Evolutionary conservation across 768 basidiomycete species (phyloP), one percentile per base, ranked within the genome.

Genomic region (Termitomyces titanicus): DNA sequence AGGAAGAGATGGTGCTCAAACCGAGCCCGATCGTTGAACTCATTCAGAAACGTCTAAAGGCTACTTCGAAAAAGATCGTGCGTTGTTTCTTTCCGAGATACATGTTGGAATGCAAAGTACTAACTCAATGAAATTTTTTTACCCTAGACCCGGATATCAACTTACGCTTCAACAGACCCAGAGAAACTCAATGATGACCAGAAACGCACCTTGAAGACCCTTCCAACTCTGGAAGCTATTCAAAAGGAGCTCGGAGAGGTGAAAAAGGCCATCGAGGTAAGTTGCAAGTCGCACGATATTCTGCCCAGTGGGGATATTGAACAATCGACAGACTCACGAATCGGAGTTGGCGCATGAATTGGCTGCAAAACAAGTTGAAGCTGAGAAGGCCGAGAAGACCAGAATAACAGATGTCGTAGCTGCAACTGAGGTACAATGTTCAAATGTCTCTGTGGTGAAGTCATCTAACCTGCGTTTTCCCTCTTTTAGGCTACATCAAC

Each of bases 161-260:
- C 75, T 11, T 94, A 96, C 67, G 81, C 87, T 29, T 63, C 82
- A 3, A 86, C 80, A 18, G 83, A 85, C 25, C 68, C 79, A 3
- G 84, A 85, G 52, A 87, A 88, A 64, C 80, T 95, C 51, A 92
- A 96, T 59, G 90, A 93, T 39, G 94, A 96, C 70, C 94, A 97
- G 72, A 88, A 80, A 60, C 83, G 85, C 33, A 76, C 80, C 2
- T 63, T 94, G 50, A 88, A 83, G 60, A 85, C 81, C 17, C 82
- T 96, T 42, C 81, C 93, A 10, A 75, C 78, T 6, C 75, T 95
- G 20, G 92, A 95, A 64, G 89, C 85, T 10, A 76, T 85, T 38
- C 80, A 85, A 61, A 92, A 90, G 64, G 94, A 95, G 63, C 72
- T 96, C 13, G 84, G 82, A 24, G 94, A 94, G 54, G 81, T 94